Evolutionary conservation across 768 basidiomycete species (phyloP).

Genomic region (Boletus edulis): DNA sequence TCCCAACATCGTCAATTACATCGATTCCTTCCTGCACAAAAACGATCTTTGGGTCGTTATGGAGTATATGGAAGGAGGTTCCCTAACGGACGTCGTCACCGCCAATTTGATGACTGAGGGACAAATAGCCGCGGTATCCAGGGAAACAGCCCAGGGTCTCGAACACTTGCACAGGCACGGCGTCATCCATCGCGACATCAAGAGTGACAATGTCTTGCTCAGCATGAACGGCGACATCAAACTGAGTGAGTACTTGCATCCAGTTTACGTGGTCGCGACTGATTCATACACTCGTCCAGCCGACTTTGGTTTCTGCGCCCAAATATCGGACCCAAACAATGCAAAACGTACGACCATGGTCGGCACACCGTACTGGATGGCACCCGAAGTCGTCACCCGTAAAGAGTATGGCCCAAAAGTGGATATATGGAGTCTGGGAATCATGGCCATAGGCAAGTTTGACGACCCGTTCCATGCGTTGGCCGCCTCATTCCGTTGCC

Average conservation of each 20-base stretch:
- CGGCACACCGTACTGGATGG: constrained; percentile 99
- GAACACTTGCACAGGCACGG: constrained; percentile 95
- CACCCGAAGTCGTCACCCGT: constrained; percentile 94
- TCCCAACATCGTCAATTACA: constrained; percentile 99
- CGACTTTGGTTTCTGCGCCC: constrained; percentile 98
- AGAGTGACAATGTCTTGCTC: constrained; percentile 95
- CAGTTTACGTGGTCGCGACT: background rate
- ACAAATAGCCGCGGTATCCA: constrained; percentile 94
- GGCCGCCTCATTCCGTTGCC: constrained; percentile 5
- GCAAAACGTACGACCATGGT: constrained; percentile 98
- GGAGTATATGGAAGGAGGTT: constrained; percentile 99
- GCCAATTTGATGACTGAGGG: constrained; percentile 95
- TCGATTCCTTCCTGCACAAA: constrained; percentile 96
- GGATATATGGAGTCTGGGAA: constrained; percentile 96
- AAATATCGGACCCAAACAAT: constrained; percentile 85
- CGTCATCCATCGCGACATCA: constrained; percentile 98
- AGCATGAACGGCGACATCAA: constrained; percentile 96
- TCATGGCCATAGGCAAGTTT: constrained; percentile 87
- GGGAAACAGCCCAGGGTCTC: constrained; percentile 90
- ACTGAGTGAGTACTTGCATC: constrained; percentile 68
- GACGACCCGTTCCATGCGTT: background rate
- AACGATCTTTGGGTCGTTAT: constrained; percentile 99
- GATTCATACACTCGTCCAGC: constrained; percentile 43
- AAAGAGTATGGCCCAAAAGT: constrained; percentile 98
- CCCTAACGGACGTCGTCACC: constrained; percentile 89